Evolutionary conservation across 805 yeast genomes (phyloP), one percentile per base, ranked within the genome.

Genomic region (Candida tibetensis): DNA sequence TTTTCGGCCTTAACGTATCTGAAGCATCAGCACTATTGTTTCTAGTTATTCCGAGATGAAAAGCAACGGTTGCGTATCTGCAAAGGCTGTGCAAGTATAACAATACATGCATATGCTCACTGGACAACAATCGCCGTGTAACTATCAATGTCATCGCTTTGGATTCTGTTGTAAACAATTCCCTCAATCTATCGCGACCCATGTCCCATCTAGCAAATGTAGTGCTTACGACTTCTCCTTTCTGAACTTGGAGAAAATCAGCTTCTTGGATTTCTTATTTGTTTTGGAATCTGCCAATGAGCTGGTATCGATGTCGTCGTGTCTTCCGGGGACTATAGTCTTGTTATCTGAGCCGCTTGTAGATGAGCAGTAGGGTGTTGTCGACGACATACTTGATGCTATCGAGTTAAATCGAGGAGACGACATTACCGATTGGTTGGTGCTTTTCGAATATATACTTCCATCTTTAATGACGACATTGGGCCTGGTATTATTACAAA

Each of bases 371-470:
- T 16, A 19, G 18, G 22, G 32, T 30, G 31, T 21, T 25, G n/a
- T 26, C 3, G 37, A 34, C 7, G 35, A 33, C 25, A 23, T 28
- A 25, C 30, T 31, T 8, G 42, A 39, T 17, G 35, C 35, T 5
- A 34, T 21, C 12, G 38, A 34, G 33, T 30, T 33, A 19, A 23
- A 30, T 12, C 35, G 32, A 9, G 26, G 33, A 10, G 22, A 14
- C 3, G 42, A 34, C 38, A 39, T 34, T 25, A 30, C 28, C 30
- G 37, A 34, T 14, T 34, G 33, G 13, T 27, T 15, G 4, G 38
- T 34, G 31, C 42, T 39, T 19, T 19, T 25, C 31, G 38, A 34
- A 13, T 36, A 27, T 17, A 39, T 27, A 32, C 42, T 39, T 17
- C 28, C 35, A n/a, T 34, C 26, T 5, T 28, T 21, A 14, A 15